phyloP scores from a whole-genome alignment of 2,329 filamentous ascomycete genomes.

The Lachnellula willkommii region DNA sequence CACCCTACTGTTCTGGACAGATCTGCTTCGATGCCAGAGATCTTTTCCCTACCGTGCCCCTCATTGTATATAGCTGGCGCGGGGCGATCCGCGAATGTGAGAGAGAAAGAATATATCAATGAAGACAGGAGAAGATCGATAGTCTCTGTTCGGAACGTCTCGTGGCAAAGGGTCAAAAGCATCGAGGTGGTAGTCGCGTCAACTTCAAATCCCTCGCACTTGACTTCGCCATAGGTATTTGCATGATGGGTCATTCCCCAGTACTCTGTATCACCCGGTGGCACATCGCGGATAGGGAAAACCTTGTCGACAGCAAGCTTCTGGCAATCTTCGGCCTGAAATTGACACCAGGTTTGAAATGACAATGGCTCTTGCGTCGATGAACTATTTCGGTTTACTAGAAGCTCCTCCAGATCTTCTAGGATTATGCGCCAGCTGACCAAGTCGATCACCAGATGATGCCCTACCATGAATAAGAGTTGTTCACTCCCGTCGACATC shows the following conservation, averaged over 20 bases:
- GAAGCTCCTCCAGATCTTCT: conserved; percentile 33
- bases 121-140: conserved; percentile 37
- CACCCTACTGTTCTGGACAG: conserved; percentile 40
- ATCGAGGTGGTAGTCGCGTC: conserved; percentile 34
- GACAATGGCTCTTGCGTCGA: conserved; percentile 14
- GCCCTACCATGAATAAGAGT: conserved; percentile 19
- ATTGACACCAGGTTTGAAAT: conserved; percentile 34
- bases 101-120: conserved; percentile 33
- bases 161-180: conserved; percentile 27
- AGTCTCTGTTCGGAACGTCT: conserved; percentile 32
- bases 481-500: conserved; percentile 32
- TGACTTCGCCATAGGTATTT: conserved; percentile 25
- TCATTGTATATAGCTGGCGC: conserved; percentile 37
- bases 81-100: conserved; percentile 33
- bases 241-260: conserved; percentile 24
- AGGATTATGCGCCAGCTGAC: conserved; percentile 36
- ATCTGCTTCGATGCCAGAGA: conserved; percentile 30
- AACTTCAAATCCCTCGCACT: conserved; percentile 38
- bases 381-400: not conserved
- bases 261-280: conserved; percentile 10
- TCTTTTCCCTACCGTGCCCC: conserved; percentile 38
- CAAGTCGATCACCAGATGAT: conserved; percentile 31
- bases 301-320: conserved; percentile 28
- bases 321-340: conserved; percentile 30
- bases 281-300: conserved; percentile 19